Base-by-base conservation (phyloP, 176 grass and related monocot species). In the Puccinellia tenuiflora region DNA sequence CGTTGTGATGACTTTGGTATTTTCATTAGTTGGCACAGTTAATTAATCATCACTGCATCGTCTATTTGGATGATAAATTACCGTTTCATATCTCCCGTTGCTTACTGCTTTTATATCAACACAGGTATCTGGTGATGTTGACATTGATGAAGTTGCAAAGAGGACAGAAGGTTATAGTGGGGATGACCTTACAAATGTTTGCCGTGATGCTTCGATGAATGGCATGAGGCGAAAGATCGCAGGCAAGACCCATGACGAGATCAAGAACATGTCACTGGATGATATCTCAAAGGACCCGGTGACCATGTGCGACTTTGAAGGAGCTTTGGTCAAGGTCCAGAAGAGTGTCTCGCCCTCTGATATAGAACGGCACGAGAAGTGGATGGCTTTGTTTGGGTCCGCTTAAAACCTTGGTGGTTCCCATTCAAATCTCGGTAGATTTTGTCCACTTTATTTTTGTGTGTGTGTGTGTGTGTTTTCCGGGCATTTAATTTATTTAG, bases 201-300 rank as follows among this genome's bases (percentile, higher is more conserved):
- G 96, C n/a, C 96, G 96, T 70, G 96, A 95, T 45, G 92, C 96
- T 73, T 98, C 96, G 5, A 79, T 98, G 85, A 98, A 95, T 16
- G 96, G 96, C 40, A 93, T 98, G 92, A 86, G 96, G 73, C 88
- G 92, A n/a, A 97, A 94, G 85, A 97, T 97, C 57, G 92, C 95
- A 52, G 95, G 95, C 55, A 97, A 97, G 74, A 98, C 96, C 35
- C 84, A 90, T 4, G 92, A 98, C 18, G 96, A 95, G 80, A 95
- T 98, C 68, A 95, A 91, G 88, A 95, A 85, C 73, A 95, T 98
- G 92, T 85, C 91, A 2, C 95, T 91, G 81, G 96, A 95, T 55
- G 96, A 98, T 9, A 98, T 98, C 81, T 88, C 90, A 0, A 93
- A 95, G 66, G 96, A 98, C 52, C 96, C 96, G 5, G 91, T 98